These are phyloP conservation scores for Xylaria sp. DNA, from an alignment of 2,329 filamentous ascomycete genomes.

Conservation along the genomic window DNA sequence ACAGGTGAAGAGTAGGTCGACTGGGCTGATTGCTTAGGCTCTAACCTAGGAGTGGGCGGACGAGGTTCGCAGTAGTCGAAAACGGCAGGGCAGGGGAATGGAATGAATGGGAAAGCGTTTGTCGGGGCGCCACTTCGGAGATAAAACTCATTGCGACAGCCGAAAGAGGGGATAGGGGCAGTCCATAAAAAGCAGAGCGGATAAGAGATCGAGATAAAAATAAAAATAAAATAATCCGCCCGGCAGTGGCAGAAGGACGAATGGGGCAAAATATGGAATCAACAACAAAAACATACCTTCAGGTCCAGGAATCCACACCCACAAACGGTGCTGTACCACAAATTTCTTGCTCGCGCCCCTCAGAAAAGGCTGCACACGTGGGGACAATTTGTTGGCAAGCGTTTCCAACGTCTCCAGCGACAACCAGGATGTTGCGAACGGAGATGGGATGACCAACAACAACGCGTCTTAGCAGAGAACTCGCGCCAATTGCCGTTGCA, in stretches of 20 bases:
- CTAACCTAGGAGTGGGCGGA: too few relatives aligned
- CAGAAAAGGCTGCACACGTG: constrained; percentile 35
- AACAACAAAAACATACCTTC: constrained; percentile 32
- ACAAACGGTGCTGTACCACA: constrained; percentile 33
- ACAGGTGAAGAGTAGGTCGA: constrained; percentile 10
- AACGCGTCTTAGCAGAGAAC: constrained; percentile 19
- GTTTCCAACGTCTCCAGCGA: constrained; percentile 28
- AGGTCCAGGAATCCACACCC: constrained; percentile 31
- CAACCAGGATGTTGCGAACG: constrained; percentile 27
- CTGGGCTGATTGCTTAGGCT: too few relatives aligned
- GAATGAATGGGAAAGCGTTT: constrained; percentile 5
- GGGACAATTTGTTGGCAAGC: constrained; percentile 32
- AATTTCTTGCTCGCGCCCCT: constrained; percentile 31
- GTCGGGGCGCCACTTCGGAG: constrained; percentile 19
- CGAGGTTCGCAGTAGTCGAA: neutral
- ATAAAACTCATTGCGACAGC: constrained; percentile 17
- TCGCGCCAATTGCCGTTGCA: constrained; percentile 14
- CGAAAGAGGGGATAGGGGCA: constrained; percentile 9
- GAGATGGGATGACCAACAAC: constrained; percentile 16
- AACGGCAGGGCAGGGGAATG: neutral
- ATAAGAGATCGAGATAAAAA: neutral
- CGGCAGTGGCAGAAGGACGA: constrained; percentile 6
- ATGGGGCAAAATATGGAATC: constrained; percentile 31
- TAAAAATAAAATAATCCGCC: constrained; percentile 5
- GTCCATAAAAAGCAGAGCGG: neutral